These are phyloP conservation scores for Bruguiera hainesii DNA, from an alignment of 441 rosid species.

Conservation along the genomic window DNA sequence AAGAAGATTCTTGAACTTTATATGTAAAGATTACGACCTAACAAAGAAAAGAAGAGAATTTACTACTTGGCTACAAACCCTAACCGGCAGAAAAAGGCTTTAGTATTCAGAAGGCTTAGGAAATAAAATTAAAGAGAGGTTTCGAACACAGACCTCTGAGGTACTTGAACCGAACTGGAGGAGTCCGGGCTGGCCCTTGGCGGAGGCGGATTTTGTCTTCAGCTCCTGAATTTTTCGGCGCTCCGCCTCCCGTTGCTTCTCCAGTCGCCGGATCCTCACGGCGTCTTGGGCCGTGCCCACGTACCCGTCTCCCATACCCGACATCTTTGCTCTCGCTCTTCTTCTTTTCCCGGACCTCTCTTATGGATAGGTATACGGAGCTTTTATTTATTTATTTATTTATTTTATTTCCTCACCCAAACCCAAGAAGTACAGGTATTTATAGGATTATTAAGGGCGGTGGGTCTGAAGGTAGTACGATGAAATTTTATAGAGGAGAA, in stretches of 20 bases:
- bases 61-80: neutral
- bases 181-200: slow-evolving; percentile 77
- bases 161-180: slow-evolving; percentile 95
- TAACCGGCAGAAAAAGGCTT: neutral
- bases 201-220: slow-evolving; percentile 78
- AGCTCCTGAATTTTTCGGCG: slow-evolving; percentile 94
- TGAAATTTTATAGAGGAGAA: no score
- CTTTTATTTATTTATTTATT: no score
- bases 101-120: slow-evolving; percentile 7
- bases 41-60: no score
- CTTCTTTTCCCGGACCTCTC: neutral
- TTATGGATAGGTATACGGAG: no score
- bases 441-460: no score
- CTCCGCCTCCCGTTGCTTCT: slow-evolving; percentile 97
- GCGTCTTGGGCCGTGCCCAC: slow-evolving; percentile 98
- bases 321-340: slow-evolving; percentile 42
- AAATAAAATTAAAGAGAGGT: neutral
- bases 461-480: no score
- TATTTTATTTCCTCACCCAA: no score
- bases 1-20: no score
- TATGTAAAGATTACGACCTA: no score
- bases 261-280: slow-evolving; percentile 89
- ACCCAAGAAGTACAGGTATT: no score
- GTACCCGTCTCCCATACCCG: slow-evolving; percentile 99
- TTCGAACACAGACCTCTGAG: slow-evolving; percentile 56